These are phyloP conservation scores for Kondoa malvinella DNA, from an alignment of 768 basidiomycete species.

Conservation along the genomic window DNA sequence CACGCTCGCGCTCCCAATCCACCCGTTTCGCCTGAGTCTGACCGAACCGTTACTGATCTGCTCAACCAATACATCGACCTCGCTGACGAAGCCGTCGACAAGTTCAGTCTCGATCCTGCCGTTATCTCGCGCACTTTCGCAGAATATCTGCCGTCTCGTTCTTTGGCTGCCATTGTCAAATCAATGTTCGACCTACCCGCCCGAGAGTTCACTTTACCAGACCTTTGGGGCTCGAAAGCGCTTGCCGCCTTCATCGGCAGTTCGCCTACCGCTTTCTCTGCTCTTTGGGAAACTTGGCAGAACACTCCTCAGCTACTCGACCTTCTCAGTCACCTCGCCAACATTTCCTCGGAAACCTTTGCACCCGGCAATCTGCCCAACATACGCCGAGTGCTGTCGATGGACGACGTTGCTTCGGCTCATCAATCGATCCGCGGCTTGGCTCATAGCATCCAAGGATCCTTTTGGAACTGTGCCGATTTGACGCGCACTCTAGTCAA, in stretches of 20 bases:
- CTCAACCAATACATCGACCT: constrained; percentile 18
- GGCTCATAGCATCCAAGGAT: constrained; percentile 74
- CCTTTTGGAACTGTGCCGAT: constrained; percentile 88
- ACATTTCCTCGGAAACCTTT: constrained; percentile 75
- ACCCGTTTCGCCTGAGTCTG: background rate
- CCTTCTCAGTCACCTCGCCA: constrained; percentile 72
- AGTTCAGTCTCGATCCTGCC: constrained; percentile 10
- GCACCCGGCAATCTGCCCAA: constrained; percentile 79
- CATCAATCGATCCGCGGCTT: constrained; percentile 83
- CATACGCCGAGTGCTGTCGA: constrained; percentile 54
- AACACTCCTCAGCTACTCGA: constrained; percentile 72
- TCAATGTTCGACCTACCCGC: constrained; percentile 71
- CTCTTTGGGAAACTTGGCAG: constrained; percentile 67
- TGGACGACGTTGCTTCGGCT: constrained; percentile 67
- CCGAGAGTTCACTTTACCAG: constrained; percentile 31
- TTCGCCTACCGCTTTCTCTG: constrained; percentile 22
- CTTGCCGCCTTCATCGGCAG: constrained; percentile 30
- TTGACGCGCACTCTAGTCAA: constrained; percentile 74
- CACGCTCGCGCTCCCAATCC: background rate
- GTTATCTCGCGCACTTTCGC: constrained; percentile 14
- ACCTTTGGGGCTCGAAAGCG: constrained; percentile 13
- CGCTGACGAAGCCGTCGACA: constrained; percentile 15
- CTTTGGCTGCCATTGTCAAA: constrained; percentile 44
- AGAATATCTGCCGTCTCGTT: constrained; percentile 19
- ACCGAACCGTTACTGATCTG: constrained; percentile 19